Evolutionary conservation across 2,329 filamentous ascomycete genomes (phyloP), one percentile per base, ranked within the genome.

Genomic region (Apiospora phragmitis): DNA sequence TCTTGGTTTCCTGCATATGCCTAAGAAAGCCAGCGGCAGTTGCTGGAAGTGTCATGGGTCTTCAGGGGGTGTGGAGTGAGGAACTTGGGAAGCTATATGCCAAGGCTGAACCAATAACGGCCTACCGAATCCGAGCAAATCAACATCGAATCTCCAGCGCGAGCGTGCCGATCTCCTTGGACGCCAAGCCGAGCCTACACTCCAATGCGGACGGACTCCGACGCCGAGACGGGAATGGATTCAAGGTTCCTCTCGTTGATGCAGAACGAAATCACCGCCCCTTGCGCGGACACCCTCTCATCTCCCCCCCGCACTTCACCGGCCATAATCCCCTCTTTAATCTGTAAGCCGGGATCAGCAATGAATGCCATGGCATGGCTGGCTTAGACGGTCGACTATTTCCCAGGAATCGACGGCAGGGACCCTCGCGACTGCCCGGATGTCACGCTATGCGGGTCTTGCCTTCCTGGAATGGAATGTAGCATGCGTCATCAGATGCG

Each of bases 381-480:
- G 55, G 55, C 38, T 6, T 5, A 38, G 18, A n/a, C 32, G 55
- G 55, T 62, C 55, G 4, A 62, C 18, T 62, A 62, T 38, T 62
- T 62, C 38, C 55, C 55, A 62, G 55, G 55, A 62, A 62, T 62
- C 32, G 55, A 62, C 32, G 29, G 14, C 16, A 35, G 55, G 21
- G 8, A n/a, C 8, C 21, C 55, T 21, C 32, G 55, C 55, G 55
- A 38, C 32, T 62, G 55, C 55, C 32, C 55, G 32, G 32, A 62
- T 62, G 55, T 32, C 55, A 62, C 55, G 55, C 55, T 14, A 35
- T 38, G 55, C 55, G 55, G 55, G 32, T 9, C 32, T 38, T 38
- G 55, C 55, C 32, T 62, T 62, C 55, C 55, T 38, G 55, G 55
- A 38, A n/a, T 62, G 55, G 55, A 38, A 62, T 62, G 55, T 62